Conservation (phyloP, 2,329 filamentous ascomycete species). For the Aspergillus alliaceus region DNA sequence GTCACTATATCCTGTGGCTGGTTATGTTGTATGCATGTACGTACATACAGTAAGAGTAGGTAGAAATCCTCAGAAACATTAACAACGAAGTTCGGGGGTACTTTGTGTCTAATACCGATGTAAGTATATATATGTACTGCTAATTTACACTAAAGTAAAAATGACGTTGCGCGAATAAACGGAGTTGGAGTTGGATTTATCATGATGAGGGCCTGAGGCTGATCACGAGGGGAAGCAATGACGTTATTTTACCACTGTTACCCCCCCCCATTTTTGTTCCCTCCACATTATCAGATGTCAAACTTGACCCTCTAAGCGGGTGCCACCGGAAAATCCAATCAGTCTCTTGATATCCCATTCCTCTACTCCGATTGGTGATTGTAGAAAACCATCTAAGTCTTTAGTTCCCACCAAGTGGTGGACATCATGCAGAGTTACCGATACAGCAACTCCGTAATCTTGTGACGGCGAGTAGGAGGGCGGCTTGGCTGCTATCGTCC, state of each 20-base stretch:
- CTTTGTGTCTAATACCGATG: too few species aligned
- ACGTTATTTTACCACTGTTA: slow-evolving; percentile 10
- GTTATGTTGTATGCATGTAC: too few species aligned
- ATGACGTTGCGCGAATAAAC: slow-evolving; percentile 4
- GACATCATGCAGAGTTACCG: not conserved
- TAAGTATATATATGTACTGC: too few species aligned
- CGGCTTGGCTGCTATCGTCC: not conserved
- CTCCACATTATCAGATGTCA: not conserved
- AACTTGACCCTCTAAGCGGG: not conserved
- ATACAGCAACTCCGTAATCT: not conserved
- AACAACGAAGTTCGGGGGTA: too few species aligned
- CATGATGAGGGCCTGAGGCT: slow-evolving; percentile 1
- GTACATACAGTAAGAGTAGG: too few species aligned
- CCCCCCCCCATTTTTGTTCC: not conserved
- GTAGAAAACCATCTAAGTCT: not conserved
- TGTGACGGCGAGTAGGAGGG: not conserved
- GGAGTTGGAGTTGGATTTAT: not conserved
- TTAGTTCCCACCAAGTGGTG: not conserved
- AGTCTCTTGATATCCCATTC: not conserved
- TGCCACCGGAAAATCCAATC: not conserved
- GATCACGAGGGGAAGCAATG: slow-evolving; percentile 13
- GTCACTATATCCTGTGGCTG: not conserved
- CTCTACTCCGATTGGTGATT: not conserved
- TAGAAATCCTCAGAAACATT: too few species aligned
- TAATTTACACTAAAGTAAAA: too few species aligned